Base-by-base conservation (phyloP, 2,329 filamentous ascomycete species). In the Hypoxylon sp. region DNA sequence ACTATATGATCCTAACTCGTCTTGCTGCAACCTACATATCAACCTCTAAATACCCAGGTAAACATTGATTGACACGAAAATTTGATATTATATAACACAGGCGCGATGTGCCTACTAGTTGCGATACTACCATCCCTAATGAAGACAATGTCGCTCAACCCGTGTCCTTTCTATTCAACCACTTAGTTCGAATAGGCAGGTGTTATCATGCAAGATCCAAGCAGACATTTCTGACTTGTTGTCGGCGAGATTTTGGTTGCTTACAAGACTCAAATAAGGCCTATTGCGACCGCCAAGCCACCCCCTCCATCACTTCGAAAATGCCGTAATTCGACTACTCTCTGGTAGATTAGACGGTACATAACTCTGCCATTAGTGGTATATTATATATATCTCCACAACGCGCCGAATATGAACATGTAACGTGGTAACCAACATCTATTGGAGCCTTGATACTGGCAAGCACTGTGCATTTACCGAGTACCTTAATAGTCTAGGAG, bases 81-180 rank as follows among this genome's bases (percentile, higher is more conserved):
- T 41, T 51, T 45, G 50, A 64, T 53, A 52, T 50, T 67, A 69
- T 69, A 67, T 69, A 66, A 38, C 11, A 57, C 21, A 6, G 52
- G 30, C 25, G 13, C 30, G 58, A 38, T 6, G 32, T n/a, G 46
- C 25, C 19, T 43, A 38, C 17, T 38, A 55, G 19, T 17, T n/a
- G n/a, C n/a, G 43, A 63, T 63, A 38, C 49, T 9, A 55, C 23
- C 55, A 53, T 63, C 25, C 43, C 34, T 56, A 60, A 32, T 56
- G n/a, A 46, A 68, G 51, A 52, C 55, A 60, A 60, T 32, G 51
- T 53, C 28, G 53, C 56, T 48, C 38, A 19, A 51, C 45, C 36
- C 6, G 11, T 23, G n/a, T 59, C 21, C 50, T 14, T 65, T 56
- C 49, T 41, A 61, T 57, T 60, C 32, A 36, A 63, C 2, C 32